Base-by-base conservation (phyloP, 495 filamentous ascomycete species). In the Podospora fimiseda region DNA sequence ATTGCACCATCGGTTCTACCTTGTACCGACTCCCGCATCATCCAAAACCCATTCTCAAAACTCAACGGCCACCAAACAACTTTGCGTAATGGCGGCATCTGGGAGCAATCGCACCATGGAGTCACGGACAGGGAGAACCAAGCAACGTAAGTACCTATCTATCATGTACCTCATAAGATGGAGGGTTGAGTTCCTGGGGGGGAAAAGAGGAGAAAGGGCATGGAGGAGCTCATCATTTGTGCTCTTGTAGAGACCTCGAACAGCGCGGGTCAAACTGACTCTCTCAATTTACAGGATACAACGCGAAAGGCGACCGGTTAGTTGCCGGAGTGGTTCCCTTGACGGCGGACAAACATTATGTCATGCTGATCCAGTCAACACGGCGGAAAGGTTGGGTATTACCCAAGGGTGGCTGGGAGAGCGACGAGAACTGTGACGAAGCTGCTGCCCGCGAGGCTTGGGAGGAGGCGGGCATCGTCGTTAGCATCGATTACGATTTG, bases 321-420 rank as follows among this genome's bases (percentile, higher is more conserved):
- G 94, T 98, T 53, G 91, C 93, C 40, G 93, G 93, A 53, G 84
- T 97, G 36, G 94, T 98, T 24, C 90, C 94, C 48, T 63, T 80
- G 27, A 76, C 72, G n/a, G 68, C 61, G 57, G 75, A 75, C 63
- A 68, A 78, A 85, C 60, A 87, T 82, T 63, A 85, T 70, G 93
- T 98, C 48, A 77, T 98, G 61, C 78, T 98, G 67, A 94, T 97
- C 61, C 88, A 95, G 70, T 96, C 91, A 41, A 89, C 86, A 47
- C 80, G 88, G 48, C 87, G 90, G 56, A 73, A 74, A 53, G 89
- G 88, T 55, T 98, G 94, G 93, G 92, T 98, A 37, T 77, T 98
- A 50, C 93, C 93, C 49, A 98, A 98, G 68, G 93, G 93, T 60
- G 93, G 93, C 50, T 98, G 94, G 88, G 93, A 98, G 70, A 85